Conservation (phyloP, 768 basidiomycete genomes). For the Suillus plorans region DNA sequence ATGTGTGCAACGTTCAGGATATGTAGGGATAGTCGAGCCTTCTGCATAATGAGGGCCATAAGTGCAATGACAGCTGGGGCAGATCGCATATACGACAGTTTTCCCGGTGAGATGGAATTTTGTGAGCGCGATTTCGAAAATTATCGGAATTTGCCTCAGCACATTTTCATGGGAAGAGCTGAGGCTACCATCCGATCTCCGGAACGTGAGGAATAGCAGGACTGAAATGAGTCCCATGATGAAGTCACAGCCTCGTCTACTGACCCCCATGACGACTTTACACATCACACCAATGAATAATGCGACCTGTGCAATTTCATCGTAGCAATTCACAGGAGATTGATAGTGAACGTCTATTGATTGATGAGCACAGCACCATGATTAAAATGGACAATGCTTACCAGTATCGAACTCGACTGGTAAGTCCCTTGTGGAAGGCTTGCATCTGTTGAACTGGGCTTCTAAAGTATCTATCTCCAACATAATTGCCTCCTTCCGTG, state of each 20-base stretch:
- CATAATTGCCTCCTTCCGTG: not conserved
- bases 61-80: too few relatives aligned
- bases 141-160: not conserved
- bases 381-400: not conserved
- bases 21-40: too few relatives aligned
- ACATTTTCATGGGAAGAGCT: constrained; percentile 2
- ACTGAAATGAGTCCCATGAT: constrained; percentile 17
- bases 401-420: not conserved
- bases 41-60: too few relatives aligned
- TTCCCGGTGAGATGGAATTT: too few relatives aligned
- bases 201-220: not conserved
- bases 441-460: not conserved
- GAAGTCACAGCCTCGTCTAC: constrained; percentile 13
- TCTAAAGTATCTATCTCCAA: not conserved
- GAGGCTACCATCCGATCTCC: not conserved
- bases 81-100: too few relatives aligned
- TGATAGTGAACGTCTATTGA: not conserved
- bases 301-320: not conserved
- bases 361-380: not conserved
- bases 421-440: not conserved
- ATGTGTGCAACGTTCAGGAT: too few relatives aligned
- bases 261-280: constrained; percentile 18
- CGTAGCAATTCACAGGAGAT: not conserved
- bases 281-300: not conserved
- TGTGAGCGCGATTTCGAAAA: not conserved